Evolutionary conservation across 2,329 filamentous ascomycete species (phyloP), one percentile per base, ranked within the genome.

Genomic region (Eurotiales sp.): DNA sequence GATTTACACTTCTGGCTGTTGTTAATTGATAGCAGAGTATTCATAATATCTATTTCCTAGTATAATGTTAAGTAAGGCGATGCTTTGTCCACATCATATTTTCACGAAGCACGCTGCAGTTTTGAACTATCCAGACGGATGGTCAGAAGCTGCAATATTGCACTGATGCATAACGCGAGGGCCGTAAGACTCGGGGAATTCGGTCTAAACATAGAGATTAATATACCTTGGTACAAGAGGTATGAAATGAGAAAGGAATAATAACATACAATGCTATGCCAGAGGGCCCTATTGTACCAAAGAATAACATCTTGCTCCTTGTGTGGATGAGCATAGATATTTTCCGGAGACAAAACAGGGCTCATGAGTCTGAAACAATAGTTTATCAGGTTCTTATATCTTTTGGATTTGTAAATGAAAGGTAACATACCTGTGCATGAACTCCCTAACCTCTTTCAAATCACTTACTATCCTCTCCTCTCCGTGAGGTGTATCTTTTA

Each of bases 151-250:
- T 14, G 59, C 59, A 53, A 61, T 58, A 41, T 68, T 71, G 49
- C 68, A 71, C 53, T 71, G 68, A 56, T 71, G 68, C 68, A 71
- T 71, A 36, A 70, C 59, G 14, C 68, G 61, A 6, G 67, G 66
- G 1, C 68, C 67, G 50, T 70, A 70, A 2, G 65, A 68, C 51
- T 67, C 62, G 4, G 67, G 67, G 44, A 71, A 70, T 39, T 71
- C 67, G 10, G 61, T 54, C 45, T 56, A 25, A 14, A 21, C 8
- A 23, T 22, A 15, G 14, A 30, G 3, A 44, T 17, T 30, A 30
- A 15, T 17, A 44, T 53, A 3, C 29, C n/a, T 15, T 42, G 37
- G 11, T 39, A 8, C 32, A 30, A 34, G 43, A 42, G 34, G 41
- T 25, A 23, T 2, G 21, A 23, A 14, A 25, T 50, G 23, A 3